Base-by-base conservation (phyloP, 805 yeast species). In the Saccharomyces eubayanus region DNA sequence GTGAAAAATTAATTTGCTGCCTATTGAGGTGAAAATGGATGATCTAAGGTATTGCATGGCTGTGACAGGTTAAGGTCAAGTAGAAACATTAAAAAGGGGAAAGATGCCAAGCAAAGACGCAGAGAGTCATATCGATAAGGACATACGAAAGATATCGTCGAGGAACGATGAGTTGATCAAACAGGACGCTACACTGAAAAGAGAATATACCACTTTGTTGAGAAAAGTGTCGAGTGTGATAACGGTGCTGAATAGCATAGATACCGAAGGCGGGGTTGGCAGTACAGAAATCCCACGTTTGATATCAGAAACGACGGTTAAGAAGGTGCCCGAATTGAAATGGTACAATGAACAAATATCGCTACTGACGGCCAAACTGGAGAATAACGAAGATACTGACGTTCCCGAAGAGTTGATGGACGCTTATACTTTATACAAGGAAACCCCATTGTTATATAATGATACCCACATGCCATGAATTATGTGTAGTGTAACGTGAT, bases 141-240 rank as follows among this genome's bases (percentile, higher is more conserved):
- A 60, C 14, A 52, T 46, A 9, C 41, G 48, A 2, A 60, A 57
- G 45, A 24, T 61, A 11, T 28, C 57, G 10, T 60, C 68, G 9
- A 60, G 68, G 49, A 61, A 64, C 40, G 72, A 69, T 29, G 72
- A 69, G 51, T 53, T 68, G 48, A 31, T 54, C 1, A 68, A 66
- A 54, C 72, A 69, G 47, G 66, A 66, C 29, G 49, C 56, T 4
- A 61, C 67, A 24, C 54, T 69, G 36, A 61, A 56, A 52, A 65
- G 64, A 46, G 71, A 66, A 46, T 67, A 67, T 36, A 67, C 70
- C 1, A 66, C 70, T 0, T 48, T 69, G 31, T 55, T 67, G 31
- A 59, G 72, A 43, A 69, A 69, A 53, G 53, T 62, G 12, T 62
- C 66, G 5, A 65, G 70, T 56, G 47, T 68, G 5, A 51, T 55